phyloP scores from a whole-genome alignment of 2,329 filamentous ascomycete species.

The Monilinia aucupariae region DNA sequence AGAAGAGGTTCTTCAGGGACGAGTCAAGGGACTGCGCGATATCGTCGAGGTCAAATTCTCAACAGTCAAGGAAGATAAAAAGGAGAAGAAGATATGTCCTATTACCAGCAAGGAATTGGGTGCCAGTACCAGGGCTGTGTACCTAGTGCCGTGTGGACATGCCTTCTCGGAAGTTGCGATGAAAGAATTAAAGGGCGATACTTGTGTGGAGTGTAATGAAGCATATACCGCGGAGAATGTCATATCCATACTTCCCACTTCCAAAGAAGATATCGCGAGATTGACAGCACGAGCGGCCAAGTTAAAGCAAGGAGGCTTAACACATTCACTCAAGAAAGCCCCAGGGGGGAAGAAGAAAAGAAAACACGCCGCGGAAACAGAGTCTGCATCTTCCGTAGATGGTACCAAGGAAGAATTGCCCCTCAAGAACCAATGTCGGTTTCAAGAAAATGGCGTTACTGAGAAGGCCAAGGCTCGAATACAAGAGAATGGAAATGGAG shows the following conservation, averaged over 20 bases:
- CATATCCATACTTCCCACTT: constrained; percentile 72
- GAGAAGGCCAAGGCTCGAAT: constrained; percentile 25
- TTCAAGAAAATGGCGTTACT: constrained; percentile 29
- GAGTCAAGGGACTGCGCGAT: constrained; percentile 76
- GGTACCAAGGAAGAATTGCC: constrained; percentile 17
- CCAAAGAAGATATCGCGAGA: constrained; percentile 63
- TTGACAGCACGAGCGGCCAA: constrained; percentile 61
- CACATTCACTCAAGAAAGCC: constrained; percentile 84
- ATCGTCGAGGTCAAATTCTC: constrained; percentile 78
- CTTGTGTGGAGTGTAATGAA: constrained; percentile 68
- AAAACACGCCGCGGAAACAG: constrained; percentile 51
- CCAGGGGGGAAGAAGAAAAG: constrained; percentile 66
- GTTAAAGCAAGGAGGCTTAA: constrained; percentile 66
- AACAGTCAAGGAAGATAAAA: constrained; percentile 41
- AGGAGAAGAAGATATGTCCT: constrained; percentile 71
- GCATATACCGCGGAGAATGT: constrained; percentile 68
- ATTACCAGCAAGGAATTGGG: constrained; percentile 84
- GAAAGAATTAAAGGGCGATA: constrained; percentile 65
- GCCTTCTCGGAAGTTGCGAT: constrained; percentile 85
- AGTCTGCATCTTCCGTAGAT: constrained; percentile 28
- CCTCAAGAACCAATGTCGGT: constrained; percentile 24
- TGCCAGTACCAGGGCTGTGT: constrained; percentile 72
- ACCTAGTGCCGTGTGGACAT: constrained; percentile 91
- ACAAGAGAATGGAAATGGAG: constrained; percentile 27
- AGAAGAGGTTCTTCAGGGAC: constrained; percentile 53